phyloP scores from a whole-genome alignment of 768 basidiomycete species.

The Pulveroboletus sp. region DNA sequence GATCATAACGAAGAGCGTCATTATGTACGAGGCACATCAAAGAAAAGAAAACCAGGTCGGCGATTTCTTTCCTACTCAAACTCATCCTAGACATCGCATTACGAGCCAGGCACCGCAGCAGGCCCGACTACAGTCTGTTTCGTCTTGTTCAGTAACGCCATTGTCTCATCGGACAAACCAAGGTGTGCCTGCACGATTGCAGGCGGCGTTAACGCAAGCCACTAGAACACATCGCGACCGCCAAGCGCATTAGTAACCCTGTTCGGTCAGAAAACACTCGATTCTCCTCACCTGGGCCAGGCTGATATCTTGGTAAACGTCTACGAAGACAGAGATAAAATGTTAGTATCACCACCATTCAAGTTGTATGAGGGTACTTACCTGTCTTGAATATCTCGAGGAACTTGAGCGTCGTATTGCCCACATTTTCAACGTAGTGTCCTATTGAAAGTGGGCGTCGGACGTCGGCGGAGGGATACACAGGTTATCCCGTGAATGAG shows the following conservation, averaged over 20 bases:
- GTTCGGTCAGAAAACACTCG: no score
- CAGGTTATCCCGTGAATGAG: not conserved
- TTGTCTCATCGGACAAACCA: slow-evolving; percentile 37
- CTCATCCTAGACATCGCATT: no score
- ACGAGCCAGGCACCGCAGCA: not conserved
- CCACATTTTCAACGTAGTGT: slow-evolving; percentile 55
- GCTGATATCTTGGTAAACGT: slow-evolving; percentile 35
- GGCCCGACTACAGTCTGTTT: slow-evolving; percentile 39
- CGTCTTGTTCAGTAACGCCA: slow-evolving; percentile 35
- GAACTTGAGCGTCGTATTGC: slow-evolving; percentile 46
- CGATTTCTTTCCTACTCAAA: not conserved
- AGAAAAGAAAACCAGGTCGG: no score
- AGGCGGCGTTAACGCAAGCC: slow-evolving; percentile 47
- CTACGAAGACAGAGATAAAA: slow-evolving; percentile 2
- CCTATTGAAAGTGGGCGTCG: slow-evolving; percentile 27
- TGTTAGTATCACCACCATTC: not conserved
- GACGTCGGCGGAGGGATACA: not conserved
- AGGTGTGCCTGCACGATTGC: slow-evolving; percentile 46
- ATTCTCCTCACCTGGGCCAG: slow-evolving; percentile 40
- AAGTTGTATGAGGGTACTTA: slow-evolving; percentile 7
- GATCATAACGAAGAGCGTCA: no score
- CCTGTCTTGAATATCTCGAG: slow-evolving; percentile 48
- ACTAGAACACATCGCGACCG: slow-evolving; percentile 20
- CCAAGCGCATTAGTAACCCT: no score
- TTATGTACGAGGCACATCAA: no score